Evolutionary conservation across 495 filamentous ascomycete species (phyloP), one percentile per base, ranked within the genome.

Genomic region (Xylaria sp.): DNA sequence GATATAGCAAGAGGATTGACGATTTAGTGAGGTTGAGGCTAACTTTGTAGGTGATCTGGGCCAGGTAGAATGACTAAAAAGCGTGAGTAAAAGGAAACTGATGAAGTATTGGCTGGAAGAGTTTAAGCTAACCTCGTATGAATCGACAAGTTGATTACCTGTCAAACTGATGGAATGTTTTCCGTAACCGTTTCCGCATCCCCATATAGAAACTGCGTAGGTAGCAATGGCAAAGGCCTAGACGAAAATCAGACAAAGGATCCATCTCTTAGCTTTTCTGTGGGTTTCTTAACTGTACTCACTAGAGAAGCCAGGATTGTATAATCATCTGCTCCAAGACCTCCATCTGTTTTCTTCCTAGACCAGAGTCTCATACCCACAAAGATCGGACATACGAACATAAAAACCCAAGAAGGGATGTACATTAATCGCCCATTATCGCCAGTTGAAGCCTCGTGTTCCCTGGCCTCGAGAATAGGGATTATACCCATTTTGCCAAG

Each of bases 1-100:
- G 64, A 55, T 82, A 82, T 5, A 82, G 78, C 0, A 80, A 66
- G n/a, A 82, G 68, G 35, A 82, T 80, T 31, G 79, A 81, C 11
- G 70, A 65, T 71, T 82, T 82, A 2, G 78, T 78, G 5, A 78
- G 55, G 62, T 76, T 78, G 68, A 82, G 77, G 50, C 75, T 73
- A 2, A 73, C 52, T 29, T 80, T 80, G 69, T 82, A 81, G 35
- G 73, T 76, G 7, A 80, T 73, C 44, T 82, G 79, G 37, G 48
- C 74, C 0, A 81, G 19, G 65, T 76, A 80, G 67, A 80, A 81
- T 40, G 74, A 73, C 77, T 79, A 8, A 61, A 33, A 12, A 1
- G 17, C 29, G 55, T 67, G 52, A 67, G 63, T 26, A 7, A 21
- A 33, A 53, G 19, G 19, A 29, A 37, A 40, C n/a, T 14, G 33